These are phyloP conservation scores for Ceratobasidium sp. DNA, from an alignment of 1,284 basidiomycete species.

Conservation along the genomic window DNA sequence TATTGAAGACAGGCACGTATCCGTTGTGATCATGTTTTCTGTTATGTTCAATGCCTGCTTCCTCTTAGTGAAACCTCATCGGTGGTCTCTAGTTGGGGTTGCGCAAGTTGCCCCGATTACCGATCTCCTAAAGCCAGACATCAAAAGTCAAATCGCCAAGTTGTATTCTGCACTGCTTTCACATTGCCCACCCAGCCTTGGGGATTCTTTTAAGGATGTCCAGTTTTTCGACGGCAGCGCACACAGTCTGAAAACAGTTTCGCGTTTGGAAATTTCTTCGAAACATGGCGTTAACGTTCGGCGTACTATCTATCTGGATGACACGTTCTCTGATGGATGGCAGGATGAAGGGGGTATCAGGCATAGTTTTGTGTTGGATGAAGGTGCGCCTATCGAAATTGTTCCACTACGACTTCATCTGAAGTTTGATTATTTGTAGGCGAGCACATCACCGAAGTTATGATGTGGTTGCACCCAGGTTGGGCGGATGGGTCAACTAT, in stretches of 20 bases:
- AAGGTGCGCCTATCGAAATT: not conserved
- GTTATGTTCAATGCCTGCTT: not conserved
- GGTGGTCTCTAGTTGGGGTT: constrained; percentile 8
- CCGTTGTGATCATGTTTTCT: not conserved
- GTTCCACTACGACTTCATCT: not conserved
- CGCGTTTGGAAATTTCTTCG: not conserved
- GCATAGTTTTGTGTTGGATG: constrained; percentile 3
- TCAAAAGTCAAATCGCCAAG: not conserved
- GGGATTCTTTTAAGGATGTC: not conserved
- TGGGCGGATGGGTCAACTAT: no score
- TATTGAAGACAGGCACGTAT: not conserved
- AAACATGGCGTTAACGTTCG: not conserved
- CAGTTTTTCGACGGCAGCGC: constrained; percentile 2
- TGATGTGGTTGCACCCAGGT: no score
- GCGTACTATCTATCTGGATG: not conserved
- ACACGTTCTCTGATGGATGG: not conserved
- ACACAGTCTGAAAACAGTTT: constrained; percentile 12
- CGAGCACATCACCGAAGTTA: not conserved
- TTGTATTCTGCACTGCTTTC: constrained; percentile 12
- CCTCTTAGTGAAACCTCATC: not conserved
- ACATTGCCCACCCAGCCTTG: not conserved
- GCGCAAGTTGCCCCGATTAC: constrained; percentile 6
- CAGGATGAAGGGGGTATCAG: constrained; percentile 8
- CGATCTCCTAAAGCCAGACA: not conserved
- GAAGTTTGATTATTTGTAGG: not conserved